Conservation (phyloP, 2,329 filamentous ascomycete species). For the Fusarium sterilihyphosum region DNA sequence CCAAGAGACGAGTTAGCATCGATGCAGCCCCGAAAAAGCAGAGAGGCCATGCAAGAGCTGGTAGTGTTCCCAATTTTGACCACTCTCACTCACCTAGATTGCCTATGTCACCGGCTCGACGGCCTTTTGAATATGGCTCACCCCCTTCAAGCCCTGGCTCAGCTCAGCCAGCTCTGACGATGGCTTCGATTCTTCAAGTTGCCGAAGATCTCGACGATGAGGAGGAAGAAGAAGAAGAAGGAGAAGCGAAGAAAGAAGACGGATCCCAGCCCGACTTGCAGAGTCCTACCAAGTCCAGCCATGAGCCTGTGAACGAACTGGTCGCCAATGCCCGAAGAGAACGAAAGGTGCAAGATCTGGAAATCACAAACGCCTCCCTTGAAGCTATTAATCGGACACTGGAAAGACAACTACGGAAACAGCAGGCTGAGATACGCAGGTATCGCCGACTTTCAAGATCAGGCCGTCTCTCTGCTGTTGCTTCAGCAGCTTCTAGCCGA, state of each 20-base stretch:
- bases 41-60: conserved; percentile 53
- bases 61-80: conserved; percentile 52
- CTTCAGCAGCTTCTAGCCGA: conserved; percentile 57
- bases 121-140: conserved; percentile 51
- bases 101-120: conserved; percentile 44
- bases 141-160: conserved; percentile 48
- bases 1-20: conserved; percentile 56
- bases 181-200: conserved; percentile 66
- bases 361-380: conserved; percentile 95
- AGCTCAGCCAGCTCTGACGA: conserved; percentile 53
- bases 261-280: conserved; percentile 52
- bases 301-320: conserved; percentile 74
- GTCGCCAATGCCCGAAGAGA: conserved; percentile 91
- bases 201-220: conserved; percentile 61
- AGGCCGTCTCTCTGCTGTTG: conserved; percentile 72
- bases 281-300: conserved; percentile 67
- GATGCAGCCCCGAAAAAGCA: conserved; percentile 51
- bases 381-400: conserved; percentile 94
- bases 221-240: conserved; percentile 48
- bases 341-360: conserved; percentile 92
- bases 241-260: conserved; percentile 42
- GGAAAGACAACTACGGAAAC: conserved; percentile 90
- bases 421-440: conserved; percentile 86
- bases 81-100: conserved; percentile 49
- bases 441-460: conserved; percentile 87